Evolutionary conservation across 2,329 filamentous ascomycete genomes (phyloP).

Genomic region (Fusarium floridanum): DNA sequence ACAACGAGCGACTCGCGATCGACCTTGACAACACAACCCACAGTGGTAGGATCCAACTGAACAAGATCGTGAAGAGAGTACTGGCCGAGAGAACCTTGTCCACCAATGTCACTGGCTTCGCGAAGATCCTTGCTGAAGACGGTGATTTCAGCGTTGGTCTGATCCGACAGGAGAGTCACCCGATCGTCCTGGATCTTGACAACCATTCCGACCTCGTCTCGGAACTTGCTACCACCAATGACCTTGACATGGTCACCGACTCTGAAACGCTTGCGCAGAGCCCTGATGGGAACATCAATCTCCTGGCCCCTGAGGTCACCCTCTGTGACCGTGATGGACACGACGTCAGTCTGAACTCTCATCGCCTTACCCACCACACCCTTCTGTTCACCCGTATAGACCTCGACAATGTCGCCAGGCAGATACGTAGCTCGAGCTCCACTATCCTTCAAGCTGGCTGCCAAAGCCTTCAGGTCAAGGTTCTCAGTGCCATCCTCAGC

Average conservation of each 20-base stretch:
- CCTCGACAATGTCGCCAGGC: conserved; percentile 95
- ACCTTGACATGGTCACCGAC: conserved; percentile 99
- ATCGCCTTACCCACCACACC: conserved; percentile 89
- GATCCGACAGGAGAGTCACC: conserved; percentile 92
- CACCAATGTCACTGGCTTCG: conserved; percentile 92
- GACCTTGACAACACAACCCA: conserved; percentile 93
- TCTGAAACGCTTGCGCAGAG: conserved; percentile 91
- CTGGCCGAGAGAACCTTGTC: conserved; percentile 85
- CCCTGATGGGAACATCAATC: conserved; percentile 93
- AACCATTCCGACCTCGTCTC: conserved; percentile 97
- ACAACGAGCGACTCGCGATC: conserved; percentile 93
- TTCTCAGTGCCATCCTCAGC: conserved; percentile 94
- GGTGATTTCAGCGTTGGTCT: conserved; percentile 92
- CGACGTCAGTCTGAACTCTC: conserved; percentile 90
- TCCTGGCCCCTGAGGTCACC: conserved; percentile 85
- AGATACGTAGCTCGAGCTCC: conserved; percentile 87
- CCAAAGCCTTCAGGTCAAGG: conserved; percentile 89
- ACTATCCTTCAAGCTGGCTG: conserved; percentile 88
- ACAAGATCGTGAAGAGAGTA: conserved; percentile 95
- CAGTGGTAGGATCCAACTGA: conserved; percentile 91
- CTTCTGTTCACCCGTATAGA: conserved; percentile 94
- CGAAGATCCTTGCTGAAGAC: conserved; percentile 98
- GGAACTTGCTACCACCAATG: conserved; percentile 93
- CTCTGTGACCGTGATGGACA: conserved; percentile 86
- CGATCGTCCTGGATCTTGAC: conserved; percentile 93